phyloP scores from a whole-genome alignment of 495 filamentous ascomycete species.

The Sporormia fimetaria region DNA sequence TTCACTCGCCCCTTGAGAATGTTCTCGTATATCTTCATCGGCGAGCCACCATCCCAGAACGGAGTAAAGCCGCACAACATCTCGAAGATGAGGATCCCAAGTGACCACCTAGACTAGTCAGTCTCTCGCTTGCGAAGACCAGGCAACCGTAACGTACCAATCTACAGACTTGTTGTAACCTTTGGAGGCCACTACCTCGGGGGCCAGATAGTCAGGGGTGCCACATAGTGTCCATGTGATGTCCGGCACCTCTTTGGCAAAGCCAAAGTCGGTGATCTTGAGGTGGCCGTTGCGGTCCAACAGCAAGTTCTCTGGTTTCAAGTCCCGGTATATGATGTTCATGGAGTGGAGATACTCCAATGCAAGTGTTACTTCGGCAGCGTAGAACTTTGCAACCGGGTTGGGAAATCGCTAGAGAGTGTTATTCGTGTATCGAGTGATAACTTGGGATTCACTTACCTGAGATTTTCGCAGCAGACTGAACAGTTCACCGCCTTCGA shows the following conservation, averaged over 20 bases:
- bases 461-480: constrained; percentile 91
- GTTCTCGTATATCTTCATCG: constrained; percentile 99
- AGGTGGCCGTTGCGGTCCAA: constrained; percentile 93
- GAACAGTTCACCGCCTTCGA: constrained; percentile 97
- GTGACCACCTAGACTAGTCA: constrained; percentile 67
- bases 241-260: constrained; percentile 95
- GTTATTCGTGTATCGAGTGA: constrained; percentile 3
- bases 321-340: constrained; percentile 93
- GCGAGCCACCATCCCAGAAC: constrained; percentile 94
- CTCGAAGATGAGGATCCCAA: constrained; percentile 97
- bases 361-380: constrained; percentile 89
- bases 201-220: constrained; percentile 95
- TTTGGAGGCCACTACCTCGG: constrained; percentile 93
- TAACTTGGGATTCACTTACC: constrained; percentile 43
- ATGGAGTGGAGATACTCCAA: constrained; percentile 91
- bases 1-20: constrained; percentile 88
- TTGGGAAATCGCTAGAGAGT: constrained; percentile 79
- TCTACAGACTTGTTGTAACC: constrained; percentile 99
- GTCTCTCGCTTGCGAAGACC: background rate
- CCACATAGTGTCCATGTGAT: constrained; percentile 99
- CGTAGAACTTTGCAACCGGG: constrained; percentile 97
- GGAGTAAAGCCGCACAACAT: constrained; percentile 99
- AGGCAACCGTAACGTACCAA: constrained; percentile 52
- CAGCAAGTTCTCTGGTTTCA: constrained; percentile 93
- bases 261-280: constrained; percentile 98